A percentile compares a stretch with the other conserved stretches of the same genome.
Conservation (phyloP, 192 early-diverging fungal species). For the Bifiguratus adelaidae region DNA sequence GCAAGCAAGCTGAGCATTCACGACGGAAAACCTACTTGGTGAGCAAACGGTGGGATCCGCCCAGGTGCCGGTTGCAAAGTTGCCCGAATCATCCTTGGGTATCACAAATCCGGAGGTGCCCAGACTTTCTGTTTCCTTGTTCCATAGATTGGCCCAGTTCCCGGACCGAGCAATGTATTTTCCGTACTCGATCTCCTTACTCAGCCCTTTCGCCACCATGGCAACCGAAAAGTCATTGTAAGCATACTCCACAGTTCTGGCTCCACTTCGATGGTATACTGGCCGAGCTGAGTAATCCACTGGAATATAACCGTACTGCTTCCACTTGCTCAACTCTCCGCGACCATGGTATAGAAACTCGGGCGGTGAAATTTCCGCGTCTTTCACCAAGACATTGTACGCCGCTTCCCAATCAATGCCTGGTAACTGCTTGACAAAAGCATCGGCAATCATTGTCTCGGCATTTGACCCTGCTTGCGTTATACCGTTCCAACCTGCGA, state of each 20-base stretch:
- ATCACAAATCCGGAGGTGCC: slow-evolving; percentile 14
- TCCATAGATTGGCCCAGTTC: slow-evolving; percentile 23
- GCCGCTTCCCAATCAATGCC: slow-evolving; percentile 9
- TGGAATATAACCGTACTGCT: slow-evolving; percentile 11
- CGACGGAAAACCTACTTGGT: neutral
- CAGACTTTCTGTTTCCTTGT: slow-evolving; percentile 4
- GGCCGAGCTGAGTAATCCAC: too few relatives aligned
- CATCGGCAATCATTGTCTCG: slow-evolving; percentile 15
- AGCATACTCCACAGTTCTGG: slow-evolving; percentile 20
- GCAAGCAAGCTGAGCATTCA: neutral
- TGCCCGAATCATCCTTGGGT: slow-evolving; percentile 2
- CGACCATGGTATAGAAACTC: slow-evolving; percentile 6
- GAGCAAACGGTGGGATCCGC: slow-evolving; percentile 1
- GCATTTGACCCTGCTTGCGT: slow-evolving; percentile 17
- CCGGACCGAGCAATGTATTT: slow-evolving; percentile 6
- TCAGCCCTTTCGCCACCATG: slow-evolving; percentile 4
- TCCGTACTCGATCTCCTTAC: neutral
- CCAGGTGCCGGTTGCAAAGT: neutral
- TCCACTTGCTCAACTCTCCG: slow-evolving; percentile 9
- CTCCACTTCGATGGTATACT: neutral
- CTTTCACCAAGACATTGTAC: slow-evolving; percentile 7
- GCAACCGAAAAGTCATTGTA: slow-evolving; percentile 18
- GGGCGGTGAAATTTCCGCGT: slow-evolving; percentile 1
- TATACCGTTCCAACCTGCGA: slow-evolving; percentile 8
- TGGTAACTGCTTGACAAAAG: slow-evolving; percentile 9